phyloP scores from a whole-genome alignment of 768 basidiomycete species.

The Auriscalpium vulgare region DNA sequence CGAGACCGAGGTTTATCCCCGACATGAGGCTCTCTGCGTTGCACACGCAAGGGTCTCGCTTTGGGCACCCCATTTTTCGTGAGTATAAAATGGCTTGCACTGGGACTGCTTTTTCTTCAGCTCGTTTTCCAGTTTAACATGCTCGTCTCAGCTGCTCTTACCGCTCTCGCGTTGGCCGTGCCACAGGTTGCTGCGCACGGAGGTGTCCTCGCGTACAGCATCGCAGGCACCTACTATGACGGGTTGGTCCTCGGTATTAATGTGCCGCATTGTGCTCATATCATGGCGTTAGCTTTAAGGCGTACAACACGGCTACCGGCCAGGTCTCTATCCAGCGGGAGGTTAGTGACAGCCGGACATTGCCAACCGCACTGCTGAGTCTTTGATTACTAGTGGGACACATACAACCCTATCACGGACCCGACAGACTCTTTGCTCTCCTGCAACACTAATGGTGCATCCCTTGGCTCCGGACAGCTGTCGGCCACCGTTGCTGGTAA shows the following conservation, averaged over 20 bases:
- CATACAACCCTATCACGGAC: conserved; percentile 32
- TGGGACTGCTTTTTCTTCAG: too few relatives aligned
- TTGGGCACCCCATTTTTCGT: too few relatives aligned
- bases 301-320: conserved; percentile 33
- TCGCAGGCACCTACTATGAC: conserved; percentile 24
- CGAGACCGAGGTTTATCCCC: too few relatives aligned
- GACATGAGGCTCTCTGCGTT: too few relatives aligned
- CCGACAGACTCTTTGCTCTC: conserved; percentile 27
- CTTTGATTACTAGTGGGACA: conserved; percentile 23
- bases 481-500: conserved; percentile 27
- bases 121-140: not conserved
- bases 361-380: too few relatives aligned
- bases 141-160: conserved; percentile 13
- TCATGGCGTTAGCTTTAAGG: conserved; percentile 18
- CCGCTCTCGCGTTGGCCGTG: conserved; percentile 12
- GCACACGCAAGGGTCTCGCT: too few relatives aligned
- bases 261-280: not conserved
- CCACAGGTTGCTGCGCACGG: conserved; percentile 27
- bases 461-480: conserved; percentile 25
- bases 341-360: not conserved
- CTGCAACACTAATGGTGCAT: conserved; percentile 30
- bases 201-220: conserved; percentile 30
- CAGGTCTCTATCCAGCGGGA: conserved; percentile 32
- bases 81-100: too few relatives aligned
- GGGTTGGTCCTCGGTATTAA: conserved; percentile 18